Conservation (phyloP, 225 moss, liverwort and hornwort genomes). For the Polytrichum formosum region DNA sequence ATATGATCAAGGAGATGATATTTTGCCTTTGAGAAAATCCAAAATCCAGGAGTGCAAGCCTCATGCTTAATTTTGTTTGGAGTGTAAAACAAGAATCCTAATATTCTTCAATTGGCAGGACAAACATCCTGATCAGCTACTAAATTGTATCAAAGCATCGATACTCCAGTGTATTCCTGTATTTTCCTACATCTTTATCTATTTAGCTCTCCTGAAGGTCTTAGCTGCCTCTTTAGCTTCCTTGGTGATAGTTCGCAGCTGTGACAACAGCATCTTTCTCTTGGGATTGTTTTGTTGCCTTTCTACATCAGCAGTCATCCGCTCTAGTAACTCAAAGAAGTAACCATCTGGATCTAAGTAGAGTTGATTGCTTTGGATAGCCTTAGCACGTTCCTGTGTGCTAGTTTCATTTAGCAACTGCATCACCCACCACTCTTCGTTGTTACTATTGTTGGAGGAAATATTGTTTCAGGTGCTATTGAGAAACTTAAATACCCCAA, state of each 20-base stretch:
- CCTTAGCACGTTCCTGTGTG: slow-evolving; percentile 53
- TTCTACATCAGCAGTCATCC: slow-evolving; percentile 82
- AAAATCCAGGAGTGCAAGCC: no score
- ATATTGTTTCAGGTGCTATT: neutral
- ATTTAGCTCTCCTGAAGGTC: slow-evolving; percentile 48
- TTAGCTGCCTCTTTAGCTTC: slow-evolving; percentile 76
- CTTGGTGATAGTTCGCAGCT: slow-evolving; percentile 66
- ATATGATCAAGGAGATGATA: no score
- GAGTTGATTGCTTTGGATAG: slow-evolving; percentile 50
- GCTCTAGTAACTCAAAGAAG: slow-evolving; percentile 75
- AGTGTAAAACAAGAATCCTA: no score
- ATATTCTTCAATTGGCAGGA: no score
- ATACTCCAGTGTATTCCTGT: no score
- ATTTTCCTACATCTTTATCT: neutral
- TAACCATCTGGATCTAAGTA: slow-evolving; percentile 63
- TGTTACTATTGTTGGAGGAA: neutral
- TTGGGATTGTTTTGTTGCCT: slow-evolving; percentile 72
- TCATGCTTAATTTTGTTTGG: no score
- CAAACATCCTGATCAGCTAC: no score
- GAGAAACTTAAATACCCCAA: neutral
- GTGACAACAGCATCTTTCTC: slow-evolving; percentile 69
- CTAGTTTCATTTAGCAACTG: slow-evolving; percentile 79
- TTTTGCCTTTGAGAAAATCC: no score
- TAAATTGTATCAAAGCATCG: no score
- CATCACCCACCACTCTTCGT: slow-evolving; percentile 9